Evolutionary conservation across 306 rosid genomes (phyloP).

Genomic region (Abrus pulchellus): DNA sequence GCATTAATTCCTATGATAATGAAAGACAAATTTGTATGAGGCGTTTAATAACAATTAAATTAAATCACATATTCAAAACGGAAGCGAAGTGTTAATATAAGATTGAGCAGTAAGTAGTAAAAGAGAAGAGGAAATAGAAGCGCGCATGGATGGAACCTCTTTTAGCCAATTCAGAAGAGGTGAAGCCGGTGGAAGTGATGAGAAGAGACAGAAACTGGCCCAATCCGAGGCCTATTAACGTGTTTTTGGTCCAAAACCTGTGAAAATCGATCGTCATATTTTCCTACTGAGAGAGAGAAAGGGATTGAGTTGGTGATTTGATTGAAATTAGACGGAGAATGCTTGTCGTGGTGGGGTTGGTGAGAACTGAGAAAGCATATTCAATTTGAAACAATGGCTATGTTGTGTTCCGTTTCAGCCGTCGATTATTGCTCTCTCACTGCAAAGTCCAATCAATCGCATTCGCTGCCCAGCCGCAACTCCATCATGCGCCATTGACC

Average conservation of each 20-base stretch:
- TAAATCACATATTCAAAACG: no score
- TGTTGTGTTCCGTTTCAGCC: not conserved
- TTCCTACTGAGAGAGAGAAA: not conserved
- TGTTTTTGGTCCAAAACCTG: conserved; percentile 67
- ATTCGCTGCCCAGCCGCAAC: not conserved
- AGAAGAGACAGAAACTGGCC: conserved; percentile 95
- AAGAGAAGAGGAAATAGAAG: not conserved
- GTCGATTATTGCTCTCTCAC: conserved; percentile 9
- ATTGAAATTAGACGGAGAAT: no score
- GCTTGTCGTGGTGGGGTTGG: not conserved
- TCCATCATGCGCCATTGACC: not conserved
- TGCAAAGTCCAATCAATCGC: not conserved
- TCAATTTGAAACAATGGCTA: not conserved
- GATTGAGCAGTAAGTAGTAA: no score
- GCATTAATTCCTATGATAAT: conserved; percentile 72
- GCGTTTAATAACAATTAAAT: no score
- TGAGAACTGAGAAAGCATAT: conserved; percentile 24
- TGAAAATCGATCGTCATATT: conserved; percentile 8
- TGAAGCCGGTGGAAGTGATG: conserved; percentile 88
- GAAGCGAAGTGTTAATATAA: no score
- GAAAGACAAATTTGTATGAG: not conserved
- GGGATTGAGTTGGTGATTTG: no score
- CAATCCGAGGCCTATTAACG: conserved; percentile 81
- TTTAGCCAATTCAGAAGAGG: conserved; percentile 91
- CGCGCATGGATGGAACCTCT: conserved; percentile 51